Evolutionary conservation across 495 filamentous ascomycete species (phyloP).

Genomic region (Talaromyces nanjingensis): DNA sequence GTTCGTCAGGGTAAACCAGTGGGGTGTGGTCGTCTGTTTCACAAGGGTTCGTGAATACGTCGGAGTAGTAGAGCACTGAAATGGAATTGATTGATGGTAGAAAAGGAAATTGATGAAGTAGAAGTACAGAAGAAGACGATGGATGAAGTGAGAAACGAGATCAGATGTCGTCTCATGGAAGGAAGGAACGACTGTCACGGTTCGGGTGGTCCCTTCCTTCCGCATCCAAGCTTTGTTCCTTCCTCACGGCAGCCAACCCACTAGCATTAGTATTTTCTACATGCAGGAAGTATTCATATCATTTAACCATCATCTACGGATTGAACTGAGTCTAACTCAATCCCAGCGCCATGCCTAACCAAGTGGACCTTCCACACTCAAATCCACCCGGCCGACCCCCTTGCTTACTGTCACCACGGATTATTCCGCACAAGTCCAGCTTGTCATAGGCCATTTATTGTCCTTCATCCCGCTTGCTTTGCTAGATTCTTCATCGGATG

Average conservation of each 20-base stretch:
- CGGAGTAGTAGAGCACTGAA: neutral
- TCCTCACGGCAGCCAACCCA: too few species aligned
- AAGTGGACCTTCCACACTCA: neutral
- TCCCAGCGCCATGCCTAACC: neutral
- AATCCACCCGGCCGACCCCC: neutral
- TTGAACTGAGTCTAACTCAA: neutral
- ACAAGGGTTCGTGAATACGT: neutral
- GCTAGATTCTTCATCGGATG: neutral
- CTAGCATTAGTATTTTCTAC: too few species aligned
- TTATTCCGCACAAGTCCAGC: neutral
- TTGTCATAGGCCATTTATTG: neutral
- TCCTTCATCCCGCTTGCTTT: neutral
- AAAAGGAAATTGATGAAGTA: neutral
- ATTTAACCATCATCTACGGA: too few species aligned
- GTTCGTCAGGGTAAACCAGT: neutral
- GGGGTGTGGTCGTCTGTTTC: neutral
- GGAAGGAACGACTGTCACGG: neutral
- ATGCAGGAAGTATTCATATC: too few species aligned
- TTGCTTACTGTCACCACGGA: neutral
- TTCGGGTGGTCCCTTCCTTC: neutral
- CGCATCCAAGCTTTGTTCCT: neutral
- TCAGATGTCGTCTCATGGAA: neutral
- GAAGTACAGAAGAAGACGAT: neutral
- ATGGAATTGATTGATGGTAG: neutral
- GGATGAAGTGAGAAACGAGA: neutral